Percentiles rank a stretch among this genome's conserved stretches.
Conservation (phyloP, 306 rosid species). For the Quercus mongolica region DNA sequence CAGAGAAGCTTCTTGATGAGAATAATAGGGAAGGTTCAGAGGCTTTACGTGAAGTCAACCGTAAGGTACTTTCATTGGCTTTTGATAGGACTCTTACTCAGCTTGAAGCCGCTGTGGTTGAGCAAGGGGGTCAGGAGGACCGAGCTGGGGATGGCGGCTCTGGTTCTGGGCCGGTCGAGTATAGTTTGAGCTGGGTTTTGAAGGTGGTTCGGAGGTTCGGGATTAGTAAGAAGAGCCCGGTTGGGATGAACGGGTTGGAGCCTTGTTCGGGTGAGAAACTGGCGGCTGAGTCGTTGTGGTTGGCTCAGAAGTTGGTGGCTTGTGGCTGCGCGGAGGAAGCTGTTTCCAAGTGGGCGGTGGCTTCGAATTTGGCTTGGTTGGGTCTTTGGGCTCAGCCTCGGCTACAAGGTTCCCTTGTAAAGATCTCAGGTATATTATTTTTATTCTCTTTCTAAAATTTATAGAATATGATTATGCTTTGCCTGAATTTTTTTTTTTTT, state of each 20-base stretch:
- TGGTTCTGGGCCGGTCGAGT: conserved; percentile 19
- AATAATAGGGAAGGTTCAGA: conserved; percentile 40
- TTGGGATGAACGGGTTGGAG: conserved; percentile 5
- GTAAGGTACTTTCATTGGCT: conserved; percentile 46
- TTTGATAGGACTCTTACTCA: conserved; percentile 43
- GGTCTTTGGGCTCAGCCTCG: conserved; percentile 64
- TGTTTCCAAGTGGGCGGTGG: conserved; percentile 49
- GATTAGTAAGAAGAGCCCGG: neutral
- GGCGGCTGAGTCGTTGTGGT: conserved; percentile 71
- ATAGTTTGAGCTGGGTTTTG: conserved; percentile 13
- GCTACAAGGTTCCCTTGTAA: conserved; percentile 56
- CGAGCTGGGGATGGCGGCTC: neutral
- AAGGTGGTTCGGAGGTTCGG: conserved; percentile 25
- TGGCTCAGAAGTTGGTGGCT: conserved; percentile 57
- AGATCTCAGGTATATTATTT: conserved; percentile 51
- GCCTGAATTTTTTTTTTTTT: no score
- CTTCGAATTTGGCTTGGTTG: conserved; percentile 50
- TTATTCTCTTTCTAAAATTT: neutral
- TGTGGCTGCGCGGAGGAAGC: conserved; percentile 53
- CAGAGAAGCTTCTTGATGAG: conserved; percentile 59
- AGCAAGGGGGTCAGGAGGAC: neutral
- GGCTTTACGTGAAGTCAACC: conserved; percentile 54
- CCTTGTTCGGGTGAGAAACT: conserved; percentile 51
- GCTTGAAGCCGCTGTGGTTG: conserved; percentile 38
- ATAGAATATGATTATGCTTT: neutral